A percentile compares a stretch with the other conserved stretches of the same genome.
These are phyloP conservation scores for Fomitopsis betulina DNA, from an alignment of 1,284 basidiomycete genomes.

Conservation along the genomic window DNA sequence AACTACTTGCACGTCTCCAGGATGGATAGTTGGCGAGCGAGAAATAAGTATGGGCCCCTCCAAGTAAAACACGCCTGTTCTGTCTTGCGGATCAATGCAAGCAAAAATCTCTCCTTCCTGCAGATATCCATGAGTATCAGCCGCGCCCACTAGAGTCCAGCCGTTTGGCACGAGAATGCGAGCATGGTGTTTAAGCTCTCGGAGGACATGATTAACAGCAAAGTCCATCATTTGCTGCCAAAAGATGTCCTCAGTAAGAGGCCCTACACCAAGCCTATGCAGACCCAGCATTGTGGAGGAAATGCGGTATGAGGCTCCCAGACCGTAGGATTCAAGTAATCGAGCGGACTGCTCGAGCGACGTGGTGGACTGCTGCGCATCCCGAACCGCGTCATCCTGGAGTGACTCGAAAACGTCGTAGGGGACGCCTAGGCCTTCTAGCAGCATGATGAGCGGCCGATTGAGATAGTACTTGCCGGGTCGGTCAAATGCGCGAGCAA, in stretches of 20 bases:
- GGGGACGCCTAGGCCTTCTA: slow-evolving; percentile 50
- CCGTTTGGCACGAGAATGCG: slow-evolving; percentile 60
- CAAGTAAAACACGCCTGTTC: slow-evolving; percentile 38
- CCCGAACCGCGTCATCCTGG: slow-evolving; percentile 48
- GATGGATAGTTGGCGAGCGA: slow-evolving; percentile 63
- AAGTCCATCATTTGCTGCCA: slow-evolving; percentile 48
- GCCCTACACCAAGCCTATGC: slow-evolving; percentile 29
- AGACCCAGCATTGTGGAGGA: slow-evolving; percentile 35
- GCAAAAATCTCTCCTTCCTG: slow-evolving; percentile 53
- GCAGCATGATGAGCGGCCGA: slow-evolving; percentile 65
- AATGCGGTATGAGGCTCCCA: slow-evolving; percentile 38
- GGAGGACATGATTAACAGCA: slow-evolving; percentile 55
- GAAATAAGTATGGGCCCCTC: slow-evolving; percentile 55
- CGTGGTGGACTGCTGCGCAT: slow-evolving; percentile 37
- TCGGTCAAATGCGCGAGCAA: slow-evolving; percentile 58
- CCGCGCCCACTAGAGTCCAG: slow-evolving; percentile 66
- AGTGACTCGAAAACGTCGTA: slow-evolving; percentile 49
- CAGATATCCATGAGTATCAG: slow-evolving; percentile 53
- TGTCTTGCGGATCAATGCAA: slow-evolving; percentile 41
- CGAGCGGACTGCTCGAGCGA: slow-evolving; percentile 41
- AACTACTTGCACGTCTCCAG: slow-evolving; percentile 62
- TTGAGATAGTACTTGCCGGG: slow-evolving; percentile 61
- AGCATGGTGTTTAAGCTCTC: slow-evolving; percentile 62
- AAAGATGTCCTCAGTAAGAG: slow-evolving; percentile 37
- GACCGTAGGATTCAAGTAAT: slow-evolving; percentile 40